A percentile compares a stretch with the other conserved stretches of the same genome.
These are phyloP conservation scores for Colletotrichum sp. DNA, from an alignment of 2,329 filamentous ascomycete species.

Conservation along the genomic window DNA sequence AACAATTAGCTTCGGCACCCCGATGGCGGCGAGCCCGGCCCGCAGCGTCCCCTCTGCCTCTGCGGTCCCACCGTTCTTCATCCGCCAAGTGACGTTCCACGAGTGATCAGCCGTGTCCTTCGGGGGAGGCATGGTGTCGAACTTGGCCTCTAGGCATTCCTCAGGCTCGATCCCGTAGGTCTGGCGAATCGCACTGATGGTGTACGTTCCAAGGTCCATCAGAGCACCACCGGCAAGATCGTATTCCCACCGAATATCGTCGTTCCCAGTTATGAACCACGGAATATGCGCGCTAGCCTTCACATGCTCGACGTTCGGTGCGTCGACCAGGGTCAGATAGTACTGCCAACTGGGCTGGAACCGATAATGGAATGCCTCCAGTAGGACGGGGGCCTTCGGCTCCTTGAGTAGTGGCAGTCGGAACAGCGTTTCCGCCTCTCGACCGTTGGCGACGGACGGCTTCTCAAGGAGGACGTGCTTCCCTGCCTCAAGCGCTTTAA, in stretches of 20 bases:
- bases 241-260: conserved; percentile 49
- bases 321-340: conserved; percentile 44
- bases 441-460: conserved; percentile 49
- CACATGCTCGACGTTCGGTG: conserved; percentile 38
- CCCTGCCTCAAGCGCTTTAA: conserved; percentile 48
- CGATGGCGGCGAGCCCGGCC: background rate
- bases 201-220: conserved; percentile 46
- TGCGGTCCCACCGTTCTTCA: conserved; percentile 41
- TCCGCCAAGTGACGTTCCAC: conserved; percentile 39
- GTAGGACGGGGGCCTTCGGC: conserved; percentile 44
- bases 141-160: conserved; percentile 37
- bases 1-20: conserved; percentile 25
- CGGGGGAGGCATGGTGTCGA: conserved; percentile 28
- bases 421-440: conserved; percentile 50
- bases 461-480: conserved; percentile 64
- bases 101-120: conserved; percentile 36
- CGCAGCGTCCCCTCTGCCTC: conserved; percentile 31
- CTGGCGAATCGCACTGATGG: conserved; percentile 38
- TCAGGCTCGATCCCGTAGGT: conserved; percentile 42
- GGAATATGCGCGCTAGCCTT: conserved; percentile 32
- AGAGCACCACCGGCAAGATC: conserved; percentile 44
- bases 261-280: conserved; percentile 29
- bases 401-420: conserved; percentile 34
- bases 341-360: conserved; percentile 53
- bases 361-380: conserved; percentile 57